phyloP scores from a whole-genome alignment of 2,329 filamentous ascomycete genomes.

The Phaeosphaeriaceae sp. region DNA sequence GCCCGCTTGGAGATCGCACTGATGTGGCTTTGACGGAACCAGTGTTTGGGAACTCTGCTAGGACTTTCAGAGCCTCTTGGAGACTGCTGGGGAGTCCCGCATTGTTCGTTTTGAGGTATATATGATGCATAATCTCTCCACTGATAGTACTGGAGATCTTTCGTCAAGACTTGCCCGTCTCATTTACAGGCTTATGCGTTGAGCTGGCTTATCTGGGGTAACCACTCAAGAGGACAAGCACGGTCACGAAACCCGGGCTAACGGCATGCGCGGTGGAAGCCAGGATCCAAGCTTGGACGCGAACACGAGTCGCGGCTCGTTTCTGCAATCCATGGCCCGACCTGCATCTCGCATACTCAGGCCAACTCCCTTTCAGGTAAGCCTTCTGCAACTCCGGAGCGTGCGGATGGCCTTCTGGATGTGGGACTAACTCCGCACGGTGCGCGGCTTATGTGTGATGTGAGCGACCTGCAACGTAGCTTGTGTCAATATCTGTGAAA shows the following conservation, averaged over 20 bases:
- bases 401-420: conserved; percentile 13
- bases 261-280: conserved; percentile 16
- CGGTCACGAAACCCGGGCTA: conserved; percentile 20
- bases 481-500: conserved; percentile 11
- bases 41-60: not conserved
- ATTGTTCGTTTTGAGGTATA: not conserved
- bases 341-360: conserved; percentile 13
- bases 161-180: conserved; percentile 2
- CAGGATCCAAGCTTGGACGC: conserved; percentile 13
- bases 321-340: conserved; percentile 8
- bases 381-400: conserved; percentile 12
- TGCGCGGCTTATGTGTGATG: conserved; percentile 5
- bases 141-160: not conserved
- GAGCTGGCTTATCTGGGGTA: conserved; percentile 8
- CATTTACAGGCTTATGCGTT: not conserved
- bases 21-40: conserved; percentile 1
- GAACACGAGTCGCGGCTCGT: conserved; percentile 15
- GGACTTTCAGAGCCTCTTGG: not conserved
- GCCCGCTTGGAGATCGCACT: not conserved
- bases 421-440: conserved; percentile 4
- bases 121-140: not conserved
- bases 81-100: not conserved
- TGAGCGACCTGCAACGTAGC: conserved; percentile 6
- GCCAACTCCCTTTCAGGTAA: conserved; percentile 5
- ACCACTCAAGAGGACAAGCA: conserved; percentile 2